Conservation (phyloP, 2,329 filamentous ascomycete species). For the Ophiocordyceps camponoti-floridani region DNA sequence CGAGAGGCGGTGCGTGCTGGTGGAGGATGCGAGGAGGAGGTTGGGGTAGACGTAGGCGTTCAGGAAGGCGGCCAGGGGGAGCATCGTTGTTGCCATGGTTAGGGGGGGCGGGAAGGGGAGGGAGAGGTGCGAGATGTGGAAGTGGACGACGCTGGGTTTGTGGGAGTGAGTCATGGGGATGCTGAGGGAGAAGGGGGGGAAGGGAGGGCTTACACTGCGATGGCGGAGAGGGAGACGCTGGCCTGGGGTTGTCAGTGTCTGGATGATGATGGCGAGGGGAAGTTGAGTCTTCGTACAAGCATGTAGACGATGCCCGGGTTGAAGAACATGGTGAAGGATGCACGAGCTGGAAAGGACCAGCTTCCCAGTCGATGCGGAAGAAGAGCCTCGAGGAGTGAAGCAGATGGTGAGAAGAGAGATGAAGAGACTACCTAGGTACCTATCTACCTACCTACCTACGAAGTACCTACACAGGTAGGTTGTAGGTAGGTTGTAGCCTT, state of each 20-base stretch:
- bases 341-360: not conserved
- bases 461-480: no score
- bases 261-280: no score
- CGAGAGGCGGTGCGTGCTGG: constrained; percentile 1
- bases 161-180: not conserved
- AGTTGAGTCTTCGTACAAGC: constrained; percentile 6
- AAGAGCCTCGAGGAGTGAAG: not conserved
- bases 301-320: constrained; percentile 13
- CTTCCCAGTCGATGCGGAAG: no score
- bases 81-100: constrained; percentile 18
- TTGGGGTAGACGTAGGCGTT: constrained; percentile 18
- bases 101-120: constrained; percentile 19
- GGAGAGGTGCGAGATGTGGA: constrained; percentile 18
- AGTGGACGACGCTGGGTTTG: constrained; percentile 18
- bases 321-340: constrained; percentile 5
- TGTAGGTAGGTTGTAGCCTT: no score
- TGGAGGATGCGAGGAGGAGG: constrained; percentile 10
- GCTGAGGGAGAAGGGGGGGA: not conserved
- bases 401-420: no score
- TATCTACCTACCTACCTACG: no score
- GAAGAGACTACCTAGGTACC: no score
- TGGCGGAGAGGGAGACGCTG: constrained; percentile 11
- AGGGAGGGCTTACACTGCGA: constrained; percentile 11
- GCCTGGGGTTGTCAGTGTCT: constrained; percentile 5
- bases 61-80: constrained; percentile 20